A percentile compares a stretch with the other conserved stretches of the same genome.
Evolutionary conservation across 495 filamentous ascomycete genomes (phyloP).

Genomic region (Penicillium malachiteum): DNA sequence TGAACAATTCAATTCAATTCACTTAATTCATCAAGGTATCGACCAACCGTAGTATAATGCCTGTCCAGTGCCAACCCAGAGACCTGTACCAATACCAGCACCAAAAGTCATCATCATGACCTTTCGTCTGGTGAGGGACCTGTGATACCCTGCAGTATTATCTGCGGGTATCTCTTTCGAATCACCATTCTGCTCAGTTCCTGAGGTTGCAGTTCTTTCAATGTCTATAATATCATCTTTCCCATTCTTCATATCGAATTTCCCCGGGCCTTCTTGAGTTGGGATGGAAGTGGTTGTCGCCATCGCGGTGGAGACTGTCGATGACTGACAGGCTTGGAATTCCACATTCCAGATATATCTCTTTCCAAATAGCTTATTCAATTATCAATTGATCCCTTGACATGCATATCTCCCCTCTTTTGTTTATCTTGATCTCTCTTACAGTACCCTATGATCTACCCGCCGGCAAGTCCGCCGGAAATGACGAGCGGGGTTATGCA

Average conservation of each 20-base stretch:
- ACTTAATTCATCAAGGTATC: neutral
- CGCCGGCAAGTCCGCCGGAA: slow-evolving; percentile 3
- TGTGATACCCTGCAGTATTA: slow-evolving; percentile 25
- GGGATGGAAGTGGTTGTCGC: slow-evolving; percentile 1
- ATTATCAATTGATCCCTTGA: too few species aligned
- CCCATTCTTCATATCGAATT: slow-evolving; percentile 5
- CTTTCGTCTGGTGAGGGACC: slow-evolving; percentile 27
- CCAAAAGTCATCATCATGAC: slow-evolving; percentile 39
- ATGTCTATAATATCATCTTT: slow-evolving; percentile 12
- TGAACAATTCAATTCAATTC: too few species aligned
- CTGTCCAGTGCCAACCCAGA: slow-evolving; percentile 30
- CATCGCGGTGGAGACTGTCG: neutral
- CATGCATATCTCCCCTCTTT: neutral
- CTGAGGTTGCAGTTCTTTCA: slow-evolving; percentile 16
- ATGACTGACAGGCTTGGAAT: neutral
- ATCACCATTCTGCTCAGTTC: slow-evolving; percentile 15
- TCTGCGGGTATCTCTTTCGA: slow-evolving; percentile 7
- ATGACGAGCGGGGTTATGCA: slow-evolving; percentile 6
- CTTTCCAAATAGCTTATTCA: neutral
- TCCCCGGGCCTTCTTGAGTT: neutral
- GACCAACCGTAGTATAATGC: slow-evolving; percentile 27
- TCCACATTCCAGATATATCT: neutral
- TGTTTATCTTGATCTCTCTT: neutral
- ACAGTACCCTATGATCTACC: too few species aligned
- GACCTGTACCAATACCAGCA: slow-evolving; percentile 28